phyloP scores from a whole-genome alignment of 805 yeast species.

The Kuraishia ogatae region DNA sequence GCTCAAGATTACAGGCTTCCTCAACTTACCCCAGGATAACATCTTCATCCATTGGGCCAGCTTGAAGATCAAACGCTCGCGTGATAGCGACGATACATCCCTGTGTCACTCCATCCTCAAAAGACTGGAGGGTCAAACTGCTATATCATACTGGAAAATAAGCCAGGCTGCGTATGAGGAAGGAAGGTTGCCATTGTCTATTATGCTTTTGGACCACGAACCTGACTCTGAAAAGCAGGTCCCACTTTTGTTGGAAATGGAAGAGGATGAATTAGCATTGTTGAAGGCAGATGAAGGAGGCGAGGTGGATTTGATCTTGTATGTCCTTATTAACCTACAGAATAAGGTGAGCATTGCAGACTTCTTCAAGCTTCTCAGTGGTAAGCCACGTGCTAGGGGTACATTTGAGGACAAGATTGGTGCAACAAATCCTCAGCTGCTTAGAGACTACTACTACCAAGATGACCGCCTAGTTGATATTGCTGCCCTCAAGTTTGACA shows the following conservation, averaged over 20 bases:
- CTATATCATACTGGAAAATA: slow-evolving; percentile 49
- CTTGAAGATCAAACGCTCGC: slow-evolving; percentile 48
- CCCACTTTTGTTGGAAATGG: slow-evolving; percentile 57
- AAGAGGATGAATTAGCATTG: slow-evolving; percentile 63
- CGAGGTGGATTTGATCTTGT: slow-evolving; percentile 50
- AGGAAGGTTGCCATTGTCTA: slow-evolving; percentile 67
- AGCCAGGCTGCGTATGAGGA: slow-evolving; percentile 68
- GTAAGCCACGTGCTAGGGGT: slow-evolving; percentile 30
- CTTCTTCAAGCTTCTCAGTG: slow-evolving; percentile 57
- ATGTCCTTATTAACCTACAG: slow-evolving; percentile 46
- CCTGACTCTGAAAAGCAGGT: slow-evolving; percentile 54
- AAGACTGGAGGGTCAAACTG: slow-evolving; percentile 29
- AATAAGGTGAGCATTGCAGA: slow-evolving; percentile 52
- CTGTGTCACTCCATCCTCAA: slow-evolving; percentile 41
- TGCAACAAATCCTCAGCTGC: slow-evolving; percentile 24
- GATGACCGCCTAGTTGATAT: slow-evolving; percentile 47
- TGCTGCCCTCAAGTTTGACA: slow-evolving; percentile 30
- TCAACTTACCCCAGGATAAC: slow-evolving; percentile 34
- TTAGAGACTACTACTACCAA: slow-evolving; percentile 53
- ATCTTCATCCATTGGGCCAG: slow-evolving; percentile 80
- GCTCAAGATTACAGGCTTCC: slow-evolving; percentile 47
- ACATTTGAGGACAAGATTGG: slow-evolving; percentile 27
- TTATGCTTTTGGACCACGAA: slow-evolving; percentile 60
- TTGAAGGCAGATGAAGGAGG: slow-evolving; percentile 54
- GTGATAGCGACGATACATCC: slow-evolving; percentile 48